Base-by-base conservation (phyloP, 2,329 filamentous ascomycete genomes). In the Aureobasidium sp. region DNA sequence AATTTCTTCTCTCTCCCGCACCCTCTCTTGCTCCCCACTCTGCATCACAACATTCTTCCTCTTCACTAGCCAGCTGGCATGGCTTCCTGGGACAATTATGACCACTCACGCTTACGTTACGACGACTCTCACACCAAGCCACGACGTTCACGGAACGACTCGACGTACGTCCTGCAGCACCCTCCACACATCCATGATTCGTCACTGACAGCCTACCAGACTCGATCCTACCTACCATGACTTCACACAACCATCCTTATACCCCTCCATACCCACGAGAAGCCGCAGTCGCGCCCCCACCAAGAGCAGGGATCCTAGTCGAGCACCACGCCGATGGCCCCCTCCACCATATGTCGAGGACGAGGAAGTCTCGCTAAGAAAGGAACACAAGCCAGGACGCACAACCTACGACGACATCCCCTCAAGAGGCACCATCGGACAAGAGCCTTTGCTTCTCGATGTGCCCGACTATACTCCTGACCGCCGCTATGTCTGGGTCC, bases 281-380 rank as follows among this genome's bases (percentile, higher is more conserved):
- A 62, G 34, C 62, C 57, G 36, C 22, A 60, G 57, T 36, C 57
- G 57, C 22, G 45, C 57, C 12, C 45, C 45, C 14, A 51, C 45
- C 14, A 51, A 42, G 27, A 29, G 37, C 7, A 39, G 45, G 34
- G 36, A 51, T 8, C 57, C 42, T 25, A 60, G 45, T 31, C 57
- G 57, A 49, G 22, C 20, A 34, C 37, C 55, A 42, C 14, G 44
- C 20, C 68, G 72, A 64, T 80, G 78, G 70, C 85, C 87, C 6
- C 87, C 87, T 1, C 78, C 79, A 20, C 86, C 88, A 4, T 85
- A 74, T 39, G 87, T 87, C 52, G 88, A 92, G 71, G 88, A 91
- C 70, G 88, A 90, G 71, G 76, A 71, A 17, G 79, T 77, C 15
- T 83, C 87, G 8, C 73, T 90, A 41, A 82, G 81, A 6, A 84